Base-by-base conservation (phyloP, 352 stramenopile species). In the Globisporangium echinulatum region DNA sequence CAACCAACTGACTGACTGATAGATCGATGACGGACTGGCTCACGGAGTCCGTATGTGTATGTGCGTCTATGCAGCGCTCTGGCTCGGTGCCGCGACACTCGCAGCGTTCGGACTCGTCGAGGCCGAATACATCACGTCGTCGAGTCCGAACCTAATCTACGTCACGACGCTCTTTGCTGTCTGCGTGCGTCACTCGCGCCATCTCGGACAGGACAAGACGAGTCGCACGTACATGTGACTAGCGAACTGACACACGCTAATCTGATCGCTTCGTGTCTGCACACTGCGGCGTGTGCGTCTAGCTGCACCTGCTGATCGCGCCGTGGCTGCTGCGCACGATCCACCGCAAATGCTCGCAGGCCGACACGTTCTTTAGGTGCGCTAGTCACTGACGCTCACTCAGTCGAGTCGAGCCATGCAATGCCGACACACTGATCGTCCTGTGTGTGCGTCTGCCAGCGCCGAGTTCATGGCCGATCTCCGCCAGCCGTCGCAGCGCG, bases 301-400 rank as follows among this genome's bases (percentile, higher is more conserved):
- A 88, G 80, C 64, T 82, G n/a, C 80, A 88, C 59, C 58, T 90
- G 44, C 59, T 87, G 8, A 59, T 82, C 19, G 74, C 69, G 5
- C 80, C 78, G 36, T 87, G 78, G 76, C 56, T 90, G 10, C 60
- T 90, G 15, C 68, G 78, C 40, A 90, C 80, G 14, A 75, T 90
- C 39, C 76, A 90, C 25, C 73, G 77, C 11, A 90, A 90, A 40
- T 76, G 71, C 0, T 87, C 68, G 0, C 78, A 90, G 42, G 80
- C 80, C 11, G 76, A 90, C 38, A 69, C 85, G 49, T 85, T 85
- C 63, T 90, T 82, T 54, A 71, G 77, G 75, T 85, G 39, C 36
- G 25, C 25, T 33, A 33, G 25, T 3, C 25, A 33, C 25, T 33
- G 1, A 33, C 25, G 25, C 25, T 33, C 25, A 33, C 3, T 33